Conservation (phyloP, 1,284 basidiomycete genomes). For the Sutorius eximius region DNA sequence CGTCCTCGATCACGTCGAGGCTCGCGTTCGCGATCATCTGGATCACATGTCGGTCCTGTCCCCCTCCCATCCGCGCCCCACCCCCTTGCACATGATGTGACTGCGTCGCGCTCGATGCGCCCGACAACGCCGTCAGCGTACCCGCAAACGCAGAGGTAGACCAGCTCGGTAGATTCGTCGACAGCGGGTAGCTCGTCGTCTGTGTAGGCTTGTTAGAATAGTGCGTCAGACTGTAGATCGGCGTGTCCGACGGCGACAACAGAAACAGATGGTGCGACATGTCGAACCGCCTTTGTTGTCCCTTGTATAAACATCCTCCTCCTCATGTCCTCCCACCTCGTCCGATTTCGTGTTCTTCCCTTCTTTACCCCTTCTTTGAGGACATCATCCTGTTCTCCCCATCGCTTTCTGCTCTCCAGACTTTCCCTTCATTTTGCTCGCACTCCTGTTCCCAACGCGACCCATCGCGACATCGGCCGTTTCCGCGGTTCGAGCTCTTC, state of each 20-base stretch:
- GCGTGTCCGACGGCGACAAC: constrained; percentile 79
- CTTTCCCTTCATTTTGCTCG: constrained; percentile 18
- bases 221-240: constrained; percentile 77
- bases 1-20: constrained; percentile 87
- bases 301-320: constrained; percentile 3
- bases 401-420: constrained; percentile 1
- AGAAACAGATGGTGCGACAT: constrained; percentile 87
- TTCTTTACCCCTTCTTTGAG: not conserved
- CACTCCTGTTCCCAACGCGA: constrained; percentile 19
- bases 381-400: constrained; percentile 2
- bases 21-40: constrained; percentile 97
- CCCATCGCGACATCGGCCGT: constrained; percentile 25
- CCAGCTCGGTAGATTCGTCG: constrained; percentile 81
- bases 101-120: constrained; percentile 72
- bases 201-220: constrained; percentile 71
- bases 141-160: constrained; percentile 84
- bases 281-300: constrained; percentile 11
- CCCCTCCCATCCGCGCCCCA: constrained; percentile 63
- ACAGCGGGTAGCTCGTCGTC: constrained; percentile 60
- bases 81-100: constrained; percentile 59
- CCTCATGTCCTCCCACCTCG: constrained; percentile 3
- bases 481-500: constrained; percentile 15
- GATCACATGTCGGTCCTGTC: constrained; percentile 86
- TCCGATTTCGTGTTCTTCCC: constrained; percentile 5
- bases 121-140: constrained; percentile 80